phyloP scores from a whole-genome alignment of 2,329 filamentous ascomycete genomes.

The Allantophomopsis lycopodina region DNA sequence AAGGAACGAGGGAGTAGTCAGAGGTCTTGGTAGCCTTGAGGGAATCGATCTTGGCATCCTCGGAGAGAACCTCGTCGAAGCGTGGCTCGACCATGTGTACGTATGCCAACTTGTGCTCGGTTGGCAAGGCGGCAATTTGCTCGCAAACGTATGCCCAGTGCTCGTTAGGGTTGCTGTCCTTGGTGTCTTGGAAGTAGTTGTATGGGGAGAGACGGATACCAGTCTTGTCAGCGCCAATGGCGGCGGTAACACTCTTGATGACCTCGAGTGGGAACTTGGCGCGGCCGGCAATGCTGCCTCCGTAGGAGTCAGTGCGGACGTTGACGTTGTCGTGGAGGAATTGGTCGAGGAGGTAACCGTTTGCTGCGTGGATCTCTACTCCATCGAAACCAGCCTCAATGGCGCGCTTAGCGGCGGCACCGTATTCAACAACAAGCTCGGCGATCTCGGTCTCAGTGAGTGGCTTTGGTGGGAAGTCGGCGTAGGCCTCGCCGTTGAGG shows the following conservation, averaged over 20 bases:
- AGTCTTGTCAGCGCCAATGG: constrained; percentile 32
- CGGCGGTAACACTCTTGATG: constrained; percentile 27
- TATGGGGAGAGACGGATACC: constrained; percentile 47
- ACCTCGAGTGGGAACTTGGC: constrained; percentile 34
- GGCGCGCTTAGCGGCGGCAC: constrained; percentile 8
- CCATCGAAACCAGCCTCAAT: constrained; percentile 32
- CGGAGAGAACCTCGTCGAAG: constrained; percentile 34
- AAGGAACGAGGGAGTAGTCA: constrained; percentile 22
- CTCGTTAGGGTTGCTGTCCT: constrained; percentile 26
- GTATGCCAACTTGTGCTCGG: constrained; percentile 27
- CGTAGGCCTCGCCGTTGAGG: constrained; percentile 7
- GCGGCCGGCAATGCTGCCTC: constrained; percentile 31
- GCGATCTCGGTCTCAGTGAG: constrained; percentile 18
- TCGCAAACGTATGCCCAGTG: constrained; percentile 30
- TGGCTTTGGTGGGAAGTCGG: constrained; percentile 21
- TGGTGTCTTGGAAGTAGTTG: constrained; percentile 45
- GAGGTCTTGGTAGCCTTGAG: constrained; percentile 25
- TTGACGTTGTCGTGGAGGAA: constrained; percentile 39
- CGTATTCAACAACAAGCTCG: constrained; percentile 9
- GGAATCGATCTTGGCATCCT: constrained; percentile 31
- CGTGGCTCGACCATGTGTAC: constrained; percentile 38
- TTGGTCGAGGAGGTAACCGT: constrained; percentile 36
- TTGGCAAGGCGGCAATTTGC: constrained; percentile 20
- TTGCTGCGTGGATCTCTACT: constrained; percentile 24
- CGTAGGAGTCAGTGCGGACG: constrained; percentile 33